phyloP scores from a whole-genome alignment of 176 grass and related monocot genomes.

The Oryza meridionalis region DNA sequence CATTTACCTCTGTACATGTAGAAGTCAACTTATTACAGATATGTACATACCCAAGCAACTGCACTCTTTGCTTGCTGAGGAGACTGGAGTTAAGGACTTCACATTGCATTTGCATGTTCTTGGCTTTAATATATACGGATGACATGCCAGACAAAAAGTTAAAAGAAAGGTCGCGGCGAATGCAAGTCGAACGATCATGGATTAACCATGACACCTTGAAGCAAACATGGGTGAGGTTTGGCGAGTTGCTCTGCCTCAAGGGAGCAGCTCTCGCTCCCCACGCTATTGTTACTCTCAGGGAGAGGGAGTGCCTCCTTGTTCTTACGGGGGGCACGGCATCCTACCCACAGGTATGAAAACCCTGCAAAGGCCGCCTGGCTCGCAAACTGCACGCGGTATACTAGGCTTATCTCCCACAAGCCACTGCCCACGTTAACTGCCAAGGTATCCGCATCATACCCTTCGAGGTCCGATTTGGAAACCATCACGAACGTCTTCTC shows the following conservation, averaged over 20 bases:
- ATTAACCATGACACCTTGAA: slow-evolving; percentile 69
- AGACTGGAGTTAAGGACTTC: slow-evolving; percentile 40
- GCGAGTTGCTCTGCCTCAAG: slow-evolving; percentile 63
- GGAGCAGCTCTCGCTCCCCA: slow-evolving; percentile 63
- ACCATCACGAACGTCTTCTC: slow-evolving; percentile 79
- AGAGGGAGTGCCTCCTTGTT: slow-evolving; percentile 31
- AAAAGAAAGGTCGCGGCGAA: slow-evolving; percentile 18
- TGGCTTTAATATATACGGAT: slow-evolving; percentile 43
- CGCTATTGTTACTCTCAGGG: slow-evolving; percentile 30
- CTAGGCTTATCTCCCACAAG: slow-evolving; percentile 76
- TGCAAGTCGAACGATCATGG: slow-evolving; percentile 36
- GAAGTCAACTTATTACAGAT: slow-evolving; percentile 61
- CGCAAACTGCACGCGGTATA: slow-evolving; percentile 69
- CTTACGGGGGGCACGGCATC: slow-evolving; percentile 42
- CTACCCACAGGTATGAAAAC: slow-evolving; percentile 75
- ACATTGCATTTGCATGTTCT: slow-evolving; percentile 29
- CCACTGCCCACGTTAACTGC: slow-evolving; percentile 48
- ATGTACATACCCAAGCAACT: slow-evolving; percentile 62
- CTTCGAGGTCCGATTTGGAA: slow-evolving; percentile 80
- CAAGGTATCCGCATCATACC: slow-evolving; percentile 51
- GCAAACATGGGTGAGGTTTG: slow-evolving; percentile 45
- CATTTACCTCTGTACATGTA: slow-evolving; percentile 46
- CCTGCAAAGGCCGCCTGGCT: slow-evolving; percentile 66
- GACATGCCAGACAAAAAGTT: slow-evolving; percentile 42
- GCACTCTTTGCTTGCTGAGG: slow-evolving; percentile 55